Evolutionary conservation across 148 eudicot genomes (phyloP).

Genomic region (Dianthus caryophyllus): DNA sequence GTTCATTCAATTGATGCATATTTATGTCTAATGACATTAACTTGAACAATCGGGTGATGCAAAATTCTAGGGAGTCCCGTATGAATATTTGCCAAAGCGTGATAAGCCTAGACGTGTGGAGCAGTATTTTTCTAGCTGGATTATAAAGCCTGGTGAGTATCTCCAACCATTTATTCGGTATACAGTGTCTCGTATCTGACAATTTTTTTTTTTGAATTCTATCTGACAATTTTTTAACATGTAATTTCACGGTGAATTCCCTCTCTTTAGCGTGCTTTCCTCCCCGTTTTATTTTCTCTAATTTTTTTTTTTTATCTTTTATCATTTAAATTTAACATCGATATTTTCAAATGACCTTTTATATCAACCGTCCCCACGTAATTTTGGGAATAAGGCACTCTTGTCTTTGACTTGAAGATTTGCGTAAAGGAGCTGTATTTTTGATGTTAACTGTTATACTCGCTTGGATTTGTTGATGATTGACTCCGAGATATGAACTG

Average conservation of each 20-base stretch:
- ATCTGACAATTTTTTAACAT: background rate
- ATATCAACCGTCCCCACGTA: background rate
- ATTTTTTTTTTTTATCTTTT: background rate
- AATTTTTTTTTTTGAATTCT: too few species aligned
- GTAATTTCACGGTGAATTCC: background rate
- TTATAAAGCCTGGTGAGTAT: constrained; percentile 73
- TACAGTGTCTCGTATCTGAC: background rate
- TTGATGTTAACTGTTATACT: background rate
- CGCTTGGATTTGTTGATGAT: background rate
- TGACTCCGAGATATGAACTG: background rate
- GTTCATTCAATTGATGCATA: background rate
- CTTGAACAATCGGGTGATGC: constrained; percentile 5
- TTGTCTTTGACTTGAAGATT: background rate
- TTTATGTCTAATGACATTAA: background rate
- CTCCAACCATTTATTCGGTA: constrained; percentile 3
- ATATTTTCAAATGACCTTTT: background rate
- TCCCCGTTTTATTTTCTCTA: too few species aligned
- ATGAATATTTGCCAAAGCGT: constrained; percentile 62
- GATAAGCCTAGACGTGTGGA: constrained; percentile 97
- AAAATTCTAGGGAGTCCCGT: constrained; percentile 63
- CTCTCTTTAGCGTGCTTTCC: too few species aligned
- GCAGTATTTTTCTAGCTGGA: constrained; percentile 90
- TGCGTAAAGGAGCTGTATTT: too few species aligned
- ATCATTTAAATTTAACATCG: background rate
- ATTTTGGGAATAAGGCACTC: background rate